These are phyloP conservation scores for Penicillium digitatum DNA, from an alignment of 2,329 filamentous ascomycete genomes.

Conservation along the genomic window DNA sequence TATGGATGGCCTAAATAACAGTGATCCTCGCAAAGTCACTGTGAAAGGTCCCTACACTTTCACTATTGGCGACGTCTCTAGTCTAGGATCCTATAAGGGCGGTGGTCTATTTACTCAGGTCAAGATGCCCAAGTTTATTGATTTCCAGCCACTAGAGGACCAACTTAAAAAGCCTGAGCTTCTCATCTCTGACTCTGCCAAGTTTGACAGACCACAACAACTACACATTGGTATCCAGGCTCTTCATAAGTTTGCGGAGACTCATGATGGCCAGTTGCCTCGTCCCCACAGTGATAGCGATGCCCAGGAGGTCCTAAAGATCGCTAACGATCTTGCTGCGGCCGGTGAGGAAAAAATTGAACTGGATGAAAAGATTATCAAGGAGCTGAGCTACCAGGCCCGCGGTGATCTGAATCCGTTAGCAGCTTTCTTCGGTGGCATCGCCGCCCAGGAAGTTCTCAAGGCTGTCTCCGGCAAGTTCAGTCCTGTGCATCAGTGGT, in stretches of 20 bases:
- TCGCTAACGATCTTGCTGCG: constrained; percentile 69
- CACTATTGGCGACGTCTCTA: constrained; percentile 88
- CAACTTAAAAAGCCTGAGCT: constrained; percentile 84
- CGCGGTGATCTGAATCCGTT: constrained; percentile 85
- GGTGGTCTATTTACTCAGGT: constrained; percentile 92
- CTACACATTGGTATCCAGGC: constrained; percentile 91
- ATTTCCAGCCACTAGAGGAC: constrained; percentile 76
- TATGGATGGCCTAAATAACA: constrained; percentile 80
- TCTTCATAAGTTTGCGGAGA: constrained; percentile 76
- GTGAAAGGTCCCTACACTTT: constrained; percentile 97
- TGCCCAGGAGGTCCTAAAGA: constrained; percentile 69
- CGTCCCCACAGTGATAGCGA: constrained; percentile 80
- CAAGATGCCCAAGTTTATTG: constrained; percentile 93
- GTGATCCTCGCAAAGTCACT: constrained; percentile 81
- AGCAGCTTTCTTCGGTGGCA: constrained; percentile 90
- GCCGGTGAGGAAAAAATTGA: constrained; percentile 68
- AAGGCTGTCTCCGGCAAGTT: constrained; percentile 99
- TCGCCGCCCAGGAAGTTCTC: constrained; percentile 88
- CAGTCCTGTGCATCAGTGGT: constrained; percentile 87
- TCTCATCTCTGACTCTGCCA: constrained; percentile 91
- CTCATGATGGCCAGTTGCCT: constrained; percentile 68
- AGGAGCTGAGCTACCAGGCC: constrained; percentile 91
- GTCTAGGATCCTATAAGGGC: constrained; percentile 77
- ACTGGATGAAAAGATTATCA: constrained; percentile 85
- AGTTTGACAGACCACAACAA: constrained; percentile 91